Evolutionary conservation across 2,329 filamentous ascomycete genomes (phyloP).

Genomic region (Cercospora sp.): DNA sequence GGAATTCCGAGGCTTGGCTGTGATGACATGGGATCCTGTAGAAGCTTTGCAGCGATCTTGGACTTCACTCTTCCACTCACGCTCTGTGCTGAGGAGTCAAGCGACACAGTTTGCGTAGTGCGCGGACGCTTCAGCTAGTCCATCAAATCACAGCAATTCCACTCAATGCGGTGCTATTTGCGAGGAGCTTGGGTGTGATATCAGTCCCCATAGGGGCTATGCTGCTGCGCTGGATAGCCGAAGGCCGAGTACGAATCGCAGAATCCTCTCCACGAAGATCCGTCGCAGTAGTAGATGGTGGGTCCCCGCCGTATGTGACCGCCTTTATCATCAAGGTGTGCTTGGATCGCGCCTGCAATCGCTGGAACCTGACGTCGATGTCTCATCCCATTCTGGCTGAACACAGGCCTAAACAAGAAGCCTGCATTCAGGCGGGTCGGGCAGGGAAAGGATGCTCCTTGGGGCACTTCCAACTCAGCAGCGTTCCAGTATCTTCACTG

Average conservation of each 20-base stretch:
- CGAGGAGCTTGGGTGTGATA: not conserved
- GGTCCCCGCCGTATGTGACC: not conserved
- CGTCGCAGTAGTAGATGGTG: not conserved
- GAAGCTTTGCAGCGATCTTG: slow-evolving; percentile 1
- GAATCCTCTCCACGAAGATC: not conserved
- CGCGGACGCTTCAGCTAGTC: not conserved
- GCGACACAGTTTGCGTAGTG: not conserved
- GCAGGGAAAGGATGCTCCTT: not conserved
- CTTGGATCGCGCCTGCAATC: not conserved
- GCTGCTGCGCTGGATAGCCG: not conserved
- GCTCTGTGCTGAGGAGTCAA: not conserved
- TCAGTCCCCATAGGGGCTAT: not conserved
- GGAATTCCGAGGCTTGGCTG: not conserved
- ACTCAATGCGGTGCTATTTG: not conserved
- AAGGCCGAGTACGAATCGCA: not conserved
- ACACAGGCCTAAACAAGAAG: not conserved
- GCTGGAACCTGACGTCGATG: not conserved
- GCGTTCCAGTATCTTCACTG: not conserved
- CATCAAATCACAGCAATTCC: not conserved
- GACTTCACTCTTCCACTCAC: slow-evolving; percentile 7
- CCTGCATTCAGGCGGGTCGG: not conserved
- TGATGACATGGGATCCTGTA: slow-evolving; percentile 5
- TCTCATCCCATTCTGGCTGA: not conserved
- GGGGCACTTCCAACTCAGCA: not conserved
- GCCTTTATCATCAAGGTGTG: not conserved